Percentiles rank a stretch among this genome's conserved stretches.
These are phyloP conservation scores for Macaranga tanarius DNA, from an alignment of 441 rosid species.

Conservation along the genomic window DNA sequence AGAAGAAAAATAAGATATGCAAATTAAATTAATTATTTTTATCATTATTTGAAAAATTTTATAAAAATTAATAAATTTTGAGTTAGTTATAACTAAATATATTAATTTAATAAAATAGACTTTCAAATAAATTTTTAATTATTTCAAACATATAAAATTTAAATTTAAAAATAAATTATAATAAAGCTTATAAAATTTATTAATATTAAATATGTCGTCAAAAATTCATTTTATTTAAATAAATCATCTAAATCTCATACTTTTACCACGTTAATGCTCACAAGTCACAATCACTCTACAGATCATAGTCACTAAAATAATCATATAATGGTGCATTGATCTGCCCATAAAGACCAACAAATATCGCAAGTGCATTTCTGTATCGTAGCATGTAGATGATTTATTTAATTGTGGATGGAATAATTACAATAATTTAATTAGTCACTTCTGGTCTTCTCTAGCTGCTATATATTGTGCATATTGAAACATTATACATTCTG, in stretches of 20 bases:
- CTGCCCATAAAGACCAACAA: neutral
- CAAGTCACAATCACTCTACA: neutral
- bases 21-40: no score
- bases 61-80: no score
- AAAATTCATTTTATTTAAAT: no score
- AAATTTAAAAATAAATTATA: no score
- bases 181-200: no score
- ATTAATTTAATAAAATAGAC: no score
- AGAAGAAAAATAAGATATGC: no score
- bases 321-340: neutral
- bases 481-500: neutral
- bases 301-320: neutral
- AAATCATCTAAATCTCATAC: neutral
- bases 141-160: no score
- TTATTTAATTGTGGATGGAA: neutral
- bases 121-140: no score
- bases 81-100: no score
- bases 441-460: neutral
- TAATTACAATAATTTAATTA: neutral
- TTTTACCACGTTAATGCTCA: neutral
- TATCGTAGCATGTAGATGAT: neutral
- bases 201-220: no score
- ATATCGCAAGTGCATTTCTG: neutral
- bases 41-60: no score
- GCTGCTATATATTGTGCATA: conserved; percentile 3